Evolutionary conservation across 1,284 basidiomycete species (phyloP), one percentile per base, ranked within the genome.

Genomic region (Trametes pubescens): DNA sequence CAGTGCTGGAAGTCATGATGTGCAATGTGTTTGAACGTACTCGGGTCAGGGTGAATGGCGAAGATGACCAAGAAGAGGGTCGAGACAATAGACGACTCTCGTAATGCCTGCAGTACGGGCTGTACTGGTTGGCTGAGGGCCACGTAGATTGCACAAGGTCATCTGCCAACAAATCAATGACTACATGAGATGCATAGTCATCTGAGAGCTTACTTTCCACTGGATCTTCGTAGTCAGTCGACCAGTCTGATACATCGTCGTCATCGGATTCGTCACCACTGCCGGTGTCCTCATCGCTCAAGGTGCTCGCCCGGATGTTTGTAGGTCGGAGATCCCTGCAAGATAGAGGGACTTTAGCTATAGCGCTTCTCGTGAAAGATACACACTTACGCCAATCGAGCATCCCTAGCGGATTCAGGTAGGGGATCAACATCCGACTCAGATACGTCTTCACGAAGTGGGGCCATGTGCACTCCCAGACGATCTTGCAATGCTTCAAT

Each of bases 231-330:
- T 82, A 84, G 83, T 87, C 85, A 68, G 85, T 87, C 47, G 85
- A 84, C 13, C 81, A 84, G 51, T 88, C 87, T 2, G 86, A 89
- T 47, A 89, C 69, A 71, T 89, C 89, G 37, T 84, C 86, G 69
- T 91, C 79, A 70, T 93, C 92, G 1, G 92, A 93, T 75, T 94
- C 92, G 67, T 93, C 92, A 4, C 85, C 86, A 58, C 85, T 88
- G 13, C 84, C 86, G 69, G 87, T 80, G 58, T 81, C 83, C 34
- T 86, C 84, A n/a, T 77, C 76, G 43, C 65, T 71, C 40, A 69
- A 68, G 44, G 43, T 63, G 59, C 59, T 66, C 57, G 59, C 71
- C 56, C 66, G 75, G 56, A 67, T 79, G 4, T 80, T 84, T 16
- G 80, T 69, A 8, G 84, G 79, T 16, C 89, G 85, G 10, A 84